These are phyloP conservation scores for Solanum peruvianum DNA, from an alignment of 257 asterid species.

Conservation along the genomic window DNA sequence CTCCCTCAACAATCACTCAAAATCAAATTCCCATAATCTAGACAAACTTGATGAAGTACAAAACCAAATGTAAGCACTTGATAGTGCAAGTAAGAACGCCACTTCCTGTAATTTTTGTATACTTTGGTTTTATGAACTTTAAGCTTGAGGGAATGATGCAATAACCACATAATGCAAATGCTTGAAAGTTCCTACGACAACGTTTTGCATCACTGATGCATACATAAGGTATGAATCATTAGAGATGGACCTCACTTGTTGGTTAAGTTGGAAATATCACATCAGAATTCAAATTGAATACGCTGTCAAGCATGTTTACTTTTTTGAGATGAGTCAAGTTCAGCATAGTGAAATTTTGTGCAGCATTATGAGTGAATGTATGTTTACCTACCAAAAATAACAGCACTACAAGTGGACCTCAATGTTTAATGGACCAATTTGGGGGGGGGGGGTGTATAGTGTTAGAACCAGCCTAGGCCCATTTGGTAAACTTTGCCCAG, in stretches of 20 bases:
- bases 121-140: background rate
- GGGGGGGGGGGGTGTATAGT: background rate
- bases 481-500: background rate
- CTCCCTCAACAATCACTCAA: background rate
- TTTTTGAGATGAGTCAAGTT: background rate
- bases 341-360: background rate
- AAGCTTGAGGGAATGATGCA: background rate
- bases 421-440: background rate
- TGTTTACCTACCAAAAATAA: background rate
- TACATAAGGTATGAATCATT: background rate
- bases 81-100: background rate
- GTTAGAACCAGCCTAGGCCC: background rate
- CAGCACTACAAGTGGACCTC: background rate
- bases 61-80: background rate
- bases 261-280: background rate
- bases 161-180: background rate
- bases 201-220: background rate
- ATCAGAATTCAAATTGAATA: background rate
- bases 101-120: background rate
- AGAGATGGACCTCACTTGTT: background rate
- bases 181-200: background rate
- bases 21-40: background rate
- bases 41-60: background rate
- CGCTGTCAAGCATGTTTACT: background rate
- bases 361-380: background rate